Evolutionary conservation across 176 grass and related monocot genomes (phyloP).

Genomic region (Themeda triandra): DNA sequence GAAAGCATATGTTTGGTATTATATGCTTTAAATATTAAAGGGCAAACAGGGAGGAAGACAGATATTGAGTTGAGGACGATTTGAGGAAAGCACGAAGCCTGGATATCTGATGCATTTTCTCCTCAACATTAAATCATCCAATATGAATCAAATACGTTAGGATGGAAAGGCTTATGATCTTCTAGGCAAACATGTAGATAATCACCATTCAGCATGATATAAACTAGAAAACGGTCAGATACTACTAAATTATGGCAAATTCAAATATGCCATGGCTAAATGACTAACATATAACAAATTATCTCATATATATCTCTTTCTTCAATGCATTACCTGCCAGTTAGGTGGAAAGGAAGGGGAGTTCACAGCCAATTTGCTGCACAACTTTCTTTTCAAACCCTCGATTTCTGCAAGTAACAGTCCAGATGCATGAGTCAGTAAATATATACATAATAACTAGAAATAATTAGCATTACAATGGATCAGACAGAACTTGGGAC

Average conservation of each 20-base stretch:
- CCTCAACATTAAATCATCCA: not conserved
- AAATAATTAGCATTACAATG: not conserved
- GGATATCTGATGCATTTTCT: not conserved
- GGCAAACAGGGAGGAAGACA: not conserved
- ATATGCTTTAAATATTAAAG: not conserved
- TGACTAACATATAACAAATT: not conserved
- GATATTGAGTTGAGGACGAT: not conserved
- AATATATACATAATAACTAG: conserved; percentile 1
- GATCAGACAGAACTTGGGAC: not conserved
- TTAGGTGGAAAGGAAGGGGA: conserved; percentile 88
- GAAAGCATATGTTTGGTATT: not conserved
- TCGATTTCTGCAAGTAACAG: conserved; percentile 71
- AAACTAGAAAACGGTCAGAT: not conserved
- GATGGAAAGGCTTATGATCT: not conserved
- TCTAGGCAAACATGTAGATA: not conserved
- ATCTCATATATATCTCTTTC: not conserved
- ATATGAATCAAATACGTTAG: not conserved
- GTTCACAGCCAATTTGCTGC: conserved; percentile 89
- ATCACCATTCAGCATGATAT: not conserved
- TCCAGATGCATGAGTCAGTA: conserved; percentile 12
- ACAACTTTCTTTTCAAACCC: conserved; percentile 89
- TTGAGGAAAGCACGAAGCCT: not conserved
- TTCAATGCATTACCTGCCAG: conserved; percentile 69
- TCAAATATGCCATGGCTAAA: not conserved
- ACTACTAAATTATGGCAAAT: not conserved